A percentile compares a stretch with the other conserved stretches of the same genome.
Evolutionary conservation across 169 alveolate genomes (phyloP).

Genomic region (Ichthyophthirius multifiliis): DNA sequence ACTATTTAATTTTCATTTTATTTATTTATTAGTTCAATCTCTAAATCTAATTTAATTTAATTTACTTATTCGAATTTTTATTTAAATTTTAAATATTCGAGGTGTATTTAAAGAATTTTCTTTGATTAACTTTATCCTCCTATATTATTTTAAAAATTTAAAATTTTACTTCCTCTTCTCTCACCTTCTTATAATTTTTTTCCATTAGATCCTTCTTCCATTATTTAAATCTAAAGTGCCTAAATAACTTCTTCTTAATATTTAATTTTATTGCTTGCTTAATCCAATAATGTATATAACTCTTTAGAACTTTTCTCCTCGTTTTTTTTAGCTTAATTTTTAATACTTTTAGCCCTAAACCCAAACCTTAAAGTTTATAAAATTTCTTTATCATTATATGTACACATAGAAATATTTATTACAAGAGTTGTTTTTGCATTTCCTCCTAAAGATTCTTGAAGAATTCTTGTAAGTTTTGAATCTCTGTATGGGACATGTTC

Average conservation of each 20-base stretch:
- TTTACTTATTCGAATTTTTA: background rate
- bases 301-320: slow-evolving; percentile 77
- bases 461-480: slow-evolving; percentile 81
- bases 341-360: slow-evolving; percentile 78
- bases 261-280: slow-evolving; percentile 42
- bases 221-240: slow-evolving; percentile 5
- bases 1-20: slow-evolving; percentile 3
- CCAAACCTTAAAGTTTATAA: slow-evolving; percentile 84
- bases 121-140: background rate
- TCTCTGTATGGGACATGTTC: slow-evolving; percentile 82
- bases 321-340: slow-evolving; percentile 74
- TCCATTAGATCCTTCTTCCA: background rate
- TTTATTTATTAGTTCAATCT: background rate
- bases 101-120: background rate
- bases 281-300: slow-evolving; percentile 41
- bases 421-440: slow-evolving; percentile 83
- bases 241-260: slow-evolving; percentile 41
- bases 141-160: background rate
- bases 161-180: background rate
- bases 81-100: background rate
- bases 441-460: slow-evolving; percentile 85
- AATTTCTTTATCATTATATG: slow-evolving; percentile 80
- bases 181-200: background rate
- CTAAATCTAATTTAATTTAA: background rate
- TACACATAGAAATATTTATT: slow-evolving; percentile 72